phyloP scores from a whole-genome alignment of 164 flowering plant species.

The Dillenia turbinata region DNA sequence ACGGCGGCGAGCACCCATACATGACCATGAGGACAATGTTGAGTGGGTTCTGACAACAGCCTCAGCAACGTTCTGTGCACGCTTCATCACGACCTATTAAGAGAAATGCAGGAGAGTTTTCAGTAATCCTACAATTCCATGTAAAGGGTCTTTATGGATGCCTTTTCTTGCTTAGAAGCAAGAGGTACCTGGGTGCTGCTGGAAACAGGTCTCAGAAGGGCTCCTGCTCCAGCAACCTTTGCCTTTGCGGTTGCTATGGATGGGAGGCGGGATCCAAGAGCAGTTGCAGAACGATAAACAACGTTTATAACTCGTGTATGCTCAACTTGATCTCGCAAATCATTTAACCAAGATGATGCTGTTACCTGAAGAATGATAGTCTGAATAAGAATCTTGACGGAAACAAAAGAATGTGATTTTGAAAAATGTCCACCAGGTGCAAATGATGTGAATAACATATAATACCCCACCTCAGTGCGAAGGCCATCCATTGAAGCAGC shows the following conservation, averaged over 20 bases:
- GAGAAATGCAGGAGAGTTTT: too few species aligned
- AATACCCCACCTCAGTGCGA: slow-evolving; percentile 75
- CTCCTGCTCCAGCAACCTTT: slow-evolving; percentile 87
- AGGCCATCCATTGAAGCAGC: slow-evolving; percentile 86
- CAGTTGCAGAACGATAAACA: slow-evolving; percentile 89
- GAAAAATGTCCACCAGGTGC: not conserved
- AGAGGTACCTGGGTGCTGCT: slow-evolving; percentile 76
- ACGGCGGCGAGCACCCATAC: slow-evolving; percentile 91
- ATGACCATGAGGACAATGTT: slow-evolving; percentile 78
- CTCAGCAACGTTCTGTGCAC: slow-evolving; percentile 87
- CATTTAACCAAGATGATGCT: slow-evolving; percentile 94
- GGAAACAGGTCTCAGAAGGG: slow-evolving; percentile 81
- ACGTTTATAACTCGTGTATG: slow-evolving; percentile 73
- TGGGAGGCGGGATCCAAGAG: slow-evolving; percentile 85
- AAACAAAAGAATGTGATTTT: not conserved
- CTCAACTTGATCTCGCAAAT: slow-evolving; percentile 90
- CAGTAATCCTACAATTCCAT: not conserved
- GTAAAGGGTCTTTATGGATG: not conserved
- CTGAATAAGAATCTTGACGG: not conserved
- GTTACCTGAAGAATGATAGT: slow-evolving; percentile 55
- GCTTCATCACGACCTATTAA: slow-evolving; percentile 73
- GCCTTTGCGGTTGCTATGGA: slow-evolving; percentile 85
- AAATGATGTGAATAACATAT: not conserved
- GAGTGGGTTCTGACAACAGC: slow-evolving; percentile 84
- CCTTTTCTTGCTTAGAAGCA: not conserved